Evolutionary conservation across 768 basidiomycete species (phyloP).

Genomic region (Tremella fuciformis): DNA sequence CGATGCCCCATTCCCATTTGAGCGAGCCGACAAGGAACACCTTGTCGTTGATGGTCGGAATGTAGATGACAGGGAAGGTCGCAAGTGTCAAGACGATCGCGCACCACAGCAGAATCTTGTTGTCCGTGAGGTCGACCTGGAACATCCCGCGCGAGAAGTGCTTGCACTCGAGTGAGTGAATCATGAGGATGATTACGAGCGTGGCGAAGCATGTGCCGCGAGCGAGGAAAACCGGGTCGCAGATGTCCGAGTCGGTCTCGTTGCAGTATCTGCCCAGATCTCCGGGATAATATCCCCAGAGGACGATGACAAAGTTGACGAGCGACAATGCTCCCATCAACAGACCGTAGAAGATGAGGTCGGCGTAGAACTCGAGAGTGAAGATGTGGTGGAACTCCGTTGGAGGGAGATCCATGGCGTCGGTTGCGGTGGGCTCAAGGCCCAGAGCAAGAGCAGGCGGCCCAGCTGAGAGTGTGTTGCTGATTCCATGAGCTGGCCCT

Average conservation of each 20-base stretch:
- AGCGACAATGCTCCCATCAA: slow-evolving; percentile 50
- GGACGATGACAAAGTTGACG: slow-evolving; percentile 52
- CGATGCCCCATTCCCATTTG: slow-evolving; percentile 54
- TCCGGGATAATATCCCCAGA: slow-evolving; percentile 50
- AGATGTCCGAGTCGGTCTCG: slow-evolving; percentile 45
- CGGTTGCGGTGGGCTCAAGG: slow-evolving; percentile 57
- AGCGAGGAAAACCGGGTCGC: slow-evolving; percentile 53
- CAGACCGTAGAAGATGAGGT: slow-evolving; percentile 53
- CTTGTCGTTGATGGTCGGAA: slow-evolving; percentile 49
- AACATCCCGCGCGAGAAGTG: slow-evolving; percentile 46
- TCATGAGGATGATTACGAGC: slow-evolving; percentile 51
- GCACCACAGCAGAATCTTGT: slow-evolving; percentile 52
- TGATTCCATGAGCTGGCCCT: slow-evolving; percentile 44
- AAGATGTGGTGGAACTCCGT: slow-evolving; percentile 52
- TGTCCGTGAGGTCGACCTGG: slow-evolving; percentile 50
- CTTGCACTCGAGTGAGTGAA: slow-evolving; percentile 52
- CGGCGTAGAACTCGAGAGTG: slow-evolving; percentile 50
- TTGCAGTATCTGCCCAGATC: slow-evolving; percentile 51
- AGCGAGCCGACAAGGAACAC: slow-evolving; percentile 52
- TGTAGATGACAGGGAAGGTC: slow-evolving; percentile 53
- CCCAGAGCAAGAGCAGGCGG: slow-evolving; percentile 63
- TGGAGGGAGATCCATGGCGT: slow-evolving; percentile 59
- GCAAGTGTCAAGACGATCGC: slow-evolving; percentile 46
- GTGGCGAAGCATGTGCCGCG: slow-evolving; percentile 53
- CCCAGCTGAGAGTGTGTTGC: slow-evolving; percentile 59